Base-by-base conservation (phyloP, 441 rosid genomes). In the Kokia cookei region DNA sequence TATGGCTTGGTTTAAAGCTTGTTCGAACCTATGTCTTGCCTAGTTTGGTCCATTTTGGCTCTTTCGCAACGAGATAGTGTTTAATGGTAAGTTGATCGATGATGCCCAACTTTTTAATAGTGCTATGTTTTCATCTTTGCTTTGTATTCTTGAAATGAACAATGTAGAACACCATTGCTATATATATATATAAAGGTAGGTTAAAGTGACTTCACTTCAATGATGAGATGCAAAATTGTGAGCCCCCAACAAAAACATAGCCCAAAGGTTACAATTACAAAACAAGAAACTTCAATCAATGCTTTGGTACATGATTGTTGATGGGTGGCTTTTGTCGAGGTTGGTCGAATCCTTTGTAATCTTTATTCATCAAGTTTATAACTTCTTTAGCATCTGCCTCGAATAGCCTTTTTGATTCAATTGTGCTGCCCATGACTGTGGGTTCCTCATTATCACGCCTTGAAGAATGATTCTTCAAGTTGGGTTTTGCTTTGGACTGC, bases 271-370 rank as follows among this genome's bases (percentile, higher is more conserved):
- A 11, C 8, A 5, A 37, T 40, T 40, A 40, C 10, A 4, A 3
- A 26, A 48, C 27, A 12, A 3, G 7, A 17, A 58, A 45, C 37
- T 80, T 51, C 8, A 40, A 40, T 40, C 43, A 88, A 50, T 84
- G 86, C 72, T 63, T 37, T 61, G 91, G 88, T 3, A 69, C 69
- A 65, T 77, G 68, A 61, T 88, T 88, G 82, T 88, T 80, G 77
- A 88, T 80, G 10, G 91, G 91, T 14, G 91, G 91, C 77, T 81
- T 86, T 61, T 84, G 84, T 47, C 79, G 74, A 29, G 88, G 84
- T 79, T 67, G 74, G 14, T 57, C 67, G 61, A 64, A 69, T 32
- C 83, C 87, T 13, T 1, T 54, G 53, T 6, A 62, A 24, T 61
- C 83, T 66, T 51, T 26, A 50, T 17, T 19, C 9, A 53, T 53